phyloP scores from a whole-genome alignment of 2,329 filamentous ascomycete genomes.

The Pseudocercospora fijiensis region DNA sequence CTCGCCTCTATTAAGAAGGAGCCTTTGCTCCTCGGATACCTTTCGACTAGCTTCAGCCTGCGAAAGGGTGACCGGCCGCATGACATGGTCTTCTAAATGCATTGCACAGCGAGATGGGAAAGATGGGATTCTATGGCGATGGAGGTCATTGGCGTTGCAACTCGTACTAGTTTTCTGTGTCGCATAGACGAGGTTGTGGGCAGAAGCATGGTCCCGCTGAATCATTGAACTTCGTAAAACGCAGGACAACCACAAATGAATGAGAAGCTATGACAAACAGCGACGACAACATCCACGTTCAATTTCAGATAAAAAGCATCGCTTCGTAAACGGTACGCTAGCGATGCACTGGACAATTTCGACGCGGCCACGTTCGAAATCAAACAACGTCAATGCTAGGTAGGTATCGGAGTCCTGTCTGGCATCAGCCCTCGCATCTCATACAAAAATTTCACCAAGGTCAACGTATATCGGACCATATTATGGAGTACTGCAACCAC shows the following conservation, averaged over 20 bases:
- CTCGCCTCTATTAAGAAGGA: slow-evolving; percentile 98
- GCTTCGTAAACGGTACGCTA: not conserved
- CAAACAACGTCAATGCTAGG: not conserved
- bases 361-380: not conserved
- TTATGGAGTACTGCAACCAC: not conserved
- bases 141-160: slow-evolving; percentile 24
- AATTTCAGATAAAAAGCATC: not conserved
- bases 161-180: slow-evolving; percentile 22
- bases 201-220: slow-evolving; percentile 16
- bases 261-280: slow-evolving; percentile 17
- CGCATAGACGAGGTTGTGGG: slow-evolving; percentile 19
- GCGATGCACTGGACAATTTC: not conserved
- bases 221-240: slow-evolving; percentile 24
- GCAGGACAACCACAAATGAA: slow-evolving; percentile 11
- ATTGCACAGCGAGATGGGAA: slow-evolving; percentile 17
- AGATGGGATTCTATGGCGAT: slow-evolving; percentile 26
- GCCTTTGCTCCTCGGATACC: slow-evolving; percentile 88
- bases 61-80: slow-evolving; percentile 99
- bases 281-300: not conserved
- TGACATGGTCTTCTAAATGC: slow-evolving; percentile 96
- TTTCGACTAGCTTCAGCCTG: slow-evolving; percentile 94
- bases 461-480: not conserved
- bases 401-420: not conserved
- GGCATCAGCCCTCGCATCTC: not conserved
- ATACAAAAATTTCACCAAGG: not conserved